These are phyloP conservation scores for Blastocystis sp. DNA, from an alignment of 352 stramenopile genomes.

Conservation along the genomic window DNA sequence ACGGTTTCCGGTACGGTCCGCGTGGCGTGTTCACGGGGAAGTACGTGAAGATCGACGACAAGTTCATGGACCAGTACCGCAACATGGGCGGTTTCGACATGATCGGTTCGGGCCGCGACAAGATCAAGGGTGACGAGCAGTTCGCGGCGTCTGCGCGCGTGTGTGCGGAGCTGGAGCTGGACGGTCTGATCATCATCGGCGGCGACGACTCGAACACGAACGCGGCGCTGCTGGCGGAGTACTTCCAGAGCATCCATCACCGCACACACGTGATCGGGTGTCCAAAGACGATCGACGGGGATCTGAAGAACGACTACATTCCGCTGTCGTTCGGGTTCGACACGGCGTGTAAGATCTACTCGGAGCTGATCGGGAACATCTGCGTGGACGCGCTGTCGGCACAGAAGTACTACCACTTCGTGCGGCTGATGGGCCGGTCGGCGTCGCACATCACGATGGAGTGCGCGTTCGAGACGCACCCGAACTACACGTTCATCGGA, in stretches of 20 bases:
- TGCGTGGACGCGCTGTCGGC: constrained; percentile 74
- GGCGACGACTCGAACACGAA: constrained; percentile 74
- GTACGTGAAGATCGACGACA: constrained; percentile 53
- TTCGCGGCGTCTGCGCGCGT: constrained; percentile 1
- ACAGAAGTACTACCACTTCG: constrained; percentile 76
- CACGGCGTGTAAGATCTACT: constrained; percentile 72
- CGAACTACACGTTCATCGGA: constrained; percentile 74
- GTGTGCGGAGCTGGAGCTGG: constrained; percentile 70
- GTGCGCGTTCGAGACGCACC: constrained; percentile 74
- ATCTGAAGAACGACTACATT: constrained; percentile 75
- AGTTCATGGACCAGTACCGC: constrained; percentile 61
- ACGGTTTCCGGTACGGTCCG: constrained; percentile 67
- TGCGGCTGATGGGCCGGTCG: constrained; percentile 74
- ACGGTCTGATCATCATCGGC: constrained; percentile 74
- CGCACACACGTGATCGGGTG: constrained; percentile 73
- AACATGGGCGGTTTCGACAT: constrained; percentile 75
- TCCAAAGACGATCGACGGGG: constrained; percentile 73
- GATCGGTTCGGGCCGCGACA: constrained; percentile 73
- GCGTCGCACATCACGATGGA: constrained; percentile 75
- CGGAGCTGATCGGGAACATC: constrained; percentile 75
- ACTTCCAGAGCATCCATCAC: constrained; percentile 72
- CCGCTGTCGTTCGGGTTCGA: constrained; percentile 75
- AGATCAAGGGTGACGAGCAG: constrained; percentile 71
- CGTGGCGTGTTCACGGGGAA: constrained; percentile 57
- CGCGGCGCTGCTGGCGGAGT: constrained; percentile 74